phyloP scores from a whole-genome alignment of 2,329 filamentous ascomycete species.

The Colletotrichum tofieldiae region DNA sequence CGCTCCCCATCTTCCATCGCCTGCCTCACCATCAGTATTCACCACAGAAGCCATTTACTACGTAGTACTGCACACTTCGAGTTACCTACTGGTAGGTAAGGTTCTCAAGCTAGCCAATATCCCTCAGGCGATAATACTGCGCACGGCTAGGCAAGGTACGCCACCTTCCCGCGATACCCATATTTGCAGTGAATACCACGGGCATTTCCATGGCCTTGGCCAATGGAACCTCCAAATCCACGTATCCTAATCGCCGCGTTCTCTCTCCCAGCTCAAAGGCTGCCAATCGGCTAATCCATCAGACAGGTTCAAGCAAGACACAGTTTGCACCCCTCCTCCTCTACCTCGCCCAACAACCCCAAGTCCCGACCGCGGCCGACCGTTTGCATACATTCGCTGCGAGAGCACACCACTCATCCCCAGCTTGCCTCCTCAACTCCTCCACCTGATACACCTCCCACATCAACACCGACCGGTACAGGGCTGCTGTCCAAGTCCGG shows the following conservation, averaged over 20 bases:
- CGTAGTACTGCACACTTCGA: background rate
- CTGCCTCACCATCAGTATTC: background rate
- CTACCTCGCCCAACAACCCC: background rate
- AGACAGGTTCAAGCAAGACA: background rate
- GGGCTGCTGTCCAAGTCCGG: background rate
- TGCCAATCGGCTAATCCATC: background rate
- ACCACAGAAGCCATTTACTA: background rate
- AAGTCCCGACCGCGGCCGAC: background rate
- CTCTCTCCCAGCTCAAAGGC: background rate
- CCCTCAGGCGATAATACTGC: background rate
- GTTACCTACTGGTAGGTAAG: background rate
- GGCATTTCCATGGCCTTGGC: background rate
- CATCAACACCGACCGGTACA: constrained; percentile 6
- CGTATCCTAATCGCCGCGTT: background rate
- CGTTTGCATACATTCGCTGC: constrained; percentile 3
- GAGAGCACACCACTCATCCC: background rate
- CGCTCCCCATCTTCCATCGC: background rate
- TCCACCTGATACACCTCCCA: constrained; percentile 7
- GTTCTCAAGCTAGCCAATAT: background rate
- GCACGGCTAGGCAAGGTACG: background rate
- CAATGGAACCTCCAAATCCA: background rate
- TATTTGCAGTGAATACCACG: background rate
- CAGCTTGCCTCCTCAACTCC: constrained; percentile 5
- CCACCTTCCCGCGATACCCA: background rate
- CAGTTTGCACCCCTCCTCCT: background rate